phyloP scores from a whole-genome alignment of 1,284 basidiomycete genomes.

The Trametes hirsuta region DNA sequence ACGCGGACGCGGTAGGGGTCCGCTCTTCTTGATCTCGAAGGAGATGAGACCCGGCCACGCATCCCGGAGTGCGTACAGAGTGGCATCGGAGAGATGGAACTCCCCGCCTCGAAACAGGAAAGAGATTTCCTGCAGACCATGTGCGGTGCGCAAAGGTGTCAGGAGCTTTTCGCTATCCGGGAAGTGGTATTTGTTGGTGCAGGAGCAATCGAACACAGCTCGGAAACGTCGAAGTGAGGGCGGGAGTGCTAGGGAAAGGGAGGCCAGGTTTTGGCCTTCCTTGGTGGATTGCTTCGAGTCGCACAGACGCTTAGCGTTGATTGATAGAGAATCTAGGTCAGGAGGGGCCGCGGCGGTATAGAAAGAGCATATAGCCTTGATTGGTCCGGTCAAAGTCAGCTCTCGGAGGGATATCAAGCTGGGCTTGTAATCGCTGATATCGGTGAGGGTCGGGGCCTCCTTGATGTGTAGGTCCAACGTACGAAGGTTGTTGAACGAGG shows the following conservation, averaged over 20 bases:
- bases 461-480: not conserved
- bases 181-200: not conserved
- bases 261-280: not conserved
- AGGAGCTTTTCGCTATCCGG: not conserved
- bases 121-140: not conserved
- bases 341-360: not conserved
- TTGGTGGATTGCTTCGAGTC: not conserved
- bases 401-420: not conserved
- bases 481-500: not conserved
- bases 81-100: not conserved
- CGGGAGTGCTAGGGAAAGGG: not conserved
- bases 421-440: not conserved
- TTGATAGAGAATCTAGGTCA: not conserved
- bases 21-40: not conserved
- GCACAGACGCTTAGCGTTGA: not conserved
- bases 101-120: not conserved
- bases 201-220: not conserved
- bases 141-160: not conserved
- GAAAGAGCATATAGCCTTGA: not conserved
- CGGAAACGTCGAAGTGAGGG: not conserved
- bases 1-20: not conserved
- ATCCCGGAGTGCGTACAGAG: not conserved
- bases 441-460: not conserved
- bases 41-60: conserved; percentile 4
- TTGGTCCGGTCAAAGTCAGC: not conserved